Evolutionary conservation across 495 filamentous ascomycete genomes (phyloP), one percentile per base, ranked within the genome.

Genomic region (Elasticomyces elasticus): DNA sequence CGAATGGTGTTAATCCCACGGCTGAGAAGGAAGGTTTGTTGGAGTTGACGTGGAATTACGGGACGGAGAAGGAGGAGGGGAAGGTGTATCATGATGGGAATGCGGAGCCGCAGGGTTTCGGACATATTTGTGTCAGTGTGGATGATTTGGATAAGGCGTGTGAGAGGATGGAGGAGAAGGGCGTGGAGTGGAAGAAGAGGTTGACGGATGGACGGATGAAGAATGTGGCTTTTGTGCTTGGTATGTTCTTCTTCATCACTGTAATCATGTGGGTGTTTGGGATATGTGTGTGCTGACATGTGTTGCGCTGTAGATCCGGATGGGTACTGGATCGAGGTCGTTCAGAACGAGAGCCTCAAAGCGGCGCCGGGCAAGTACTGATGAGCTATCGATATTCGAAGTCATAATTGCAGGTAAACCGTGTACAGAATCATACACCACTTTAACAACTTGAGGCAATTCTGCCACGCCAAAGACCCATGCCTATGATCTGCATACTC

Each of bases 41-140:
- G 11, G 90, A 95, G 72, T 64, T 98, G 61, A 96, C 90, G 20
- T 95, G 88, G 87, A 96, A 98, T 66, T 92, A 95, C 59, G 92
- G 92, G 38, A 96, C 92, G 1, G 92, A 98, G 75, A 91, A 87
- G 64, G 81, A 96, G 60, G 75, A 82, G 51, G 72, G 76, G 43
- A 88, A 89, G 62, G 82, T 81, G 40, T 98, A 98, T 64, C 92
- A 98, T 65, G 82, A 94, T 60, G 92, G 92, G 10, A 98, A 98
- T 67, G 72, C 80, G 20, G 74, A 94, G 68, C 92, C 90, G 1
- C 87, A 96, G 67, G 92, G 92, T 25, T 98, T 95, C 62, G 91
- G 91, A 0, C 88, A 94, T 63, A 87, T 94, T 55, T 88, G 85
- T 64, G 72, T 98, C 47, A 80, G 83, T n/a, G 91, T 95, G 12